Base-by-base conservation (phyloP, 2,329 filamentous ascomycete species). In the Colletotrichum spaethianum region DNA sequence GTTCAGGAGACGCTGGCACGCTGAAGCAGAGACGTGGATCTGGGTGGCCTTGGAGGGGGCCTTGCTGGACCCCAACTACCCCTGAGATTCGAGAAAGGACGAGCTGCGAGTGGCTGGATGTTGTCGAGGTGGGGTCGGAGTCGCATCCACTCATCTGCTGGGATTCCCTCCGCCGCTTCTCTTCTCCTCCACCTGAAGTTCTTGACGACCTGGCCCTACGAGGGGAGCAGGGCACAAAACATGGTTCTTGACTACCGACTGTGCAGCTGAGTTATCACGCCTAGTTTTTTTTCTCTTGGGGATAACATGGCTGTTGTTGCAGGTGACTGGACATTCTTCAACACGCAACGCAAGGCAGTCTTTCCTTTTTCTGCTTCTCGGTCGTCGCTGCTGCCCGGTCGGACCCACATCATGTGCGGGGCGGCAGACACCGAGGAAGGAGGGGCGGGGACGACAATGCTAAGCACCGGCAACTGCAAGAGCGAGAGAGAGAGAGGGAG, bases 41-140 rank as follows among this genome's bases (percentile, higher is more conserved):
- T 23, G 59, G 59, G 18, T 14, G 42, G 57, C 40, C 38, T 23
- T 46, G 26, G 40, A 46, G 57, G 36, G 36, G 61, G 53, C 53
- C 67, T 63, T 46, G 52, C 53, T 63, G 65, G 59, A 69, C 69
- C 69, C 69, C 69, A 59, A 52, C 57, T 68, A 57, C 69, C 69
- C 69, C 69, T 72, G 64, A 63, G 69, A 53, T 52, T 44, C 63
- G 20, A 28, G 23, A 8, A 7, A 46, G 9, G 8, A 7, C 36
- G 42, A 26, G 11, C 31, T 59, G 28, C 59, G 52, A 68, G n/a
- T 72, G 69, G 69, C 52, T 44, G 31, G 52, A 23, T 31, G n/a
- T 44, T 40, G n/a, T n/a, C 7, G 20, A 20, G 12, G 57, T 71
- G 68, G 68, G 69, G 52, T 31, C n/a, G 12, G 16, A 42, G 44